Evolutionary conservation across 306 rosid species (phyloP).

Genomic region (Acacia melanoxylon): DNA sequence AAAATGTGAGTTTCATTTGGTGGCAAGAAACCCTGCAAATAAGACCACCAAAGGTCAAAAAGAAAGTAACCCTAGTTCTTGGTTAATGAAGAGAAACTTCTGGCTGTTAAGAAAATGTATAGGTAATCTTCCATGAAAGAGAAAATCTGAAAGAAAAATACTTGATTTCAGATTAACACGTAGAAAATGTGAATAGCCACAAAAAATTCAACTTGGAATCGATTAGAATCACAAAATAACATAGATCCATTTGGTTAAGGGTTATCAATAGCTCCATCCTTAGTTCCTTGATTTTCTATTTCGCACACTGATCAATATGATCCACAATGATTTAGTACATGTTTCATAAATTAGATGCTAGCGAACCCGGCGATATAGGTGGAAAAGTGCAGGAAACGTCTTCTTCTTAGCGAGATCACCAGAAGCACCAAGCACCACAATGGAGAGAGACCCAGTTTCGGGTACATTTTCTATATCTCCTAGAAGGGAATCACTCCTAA

Average conservation of each 20-base stretch:
- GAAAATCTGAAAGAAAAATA: not conserved
- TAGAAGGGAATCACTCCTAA: slow-evolving; percentile 40
- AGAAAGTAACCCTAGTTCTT: not conserved
- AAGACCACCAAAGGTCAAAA: slow-evolving; percentile 27
- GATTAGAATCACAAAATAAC: slow-evolving; percentile 18
- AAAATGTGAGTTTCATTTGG: slow-evolving; percentile 79
- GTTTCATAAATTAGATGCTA: not conserved
- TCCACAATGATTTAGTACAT: not conserved
- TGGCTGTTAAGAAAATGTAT: not conserved
- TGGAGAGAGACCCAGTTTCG: slow-evolving; percentile 76
- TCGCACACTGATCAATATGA: not conserved
- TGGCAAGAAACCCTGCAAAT: slow-evolving; percentile 72
- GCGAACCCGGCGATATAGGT: slow-evolving; percentile 78
- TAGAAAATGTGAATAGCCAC: not conserved
- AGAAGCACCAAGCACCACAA: slow-evolving; percentile 92
- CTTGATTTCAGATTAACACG: not conserved
- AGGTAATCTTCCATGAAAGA: slow-evolving; percentile 11
- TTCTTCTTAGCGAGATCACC: slow-evolving; percentile 99
- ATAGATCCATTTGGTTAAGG: slow-evolving; percentile 20
- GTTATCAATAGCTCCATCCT: not conserved
- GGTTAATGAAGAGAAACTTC: not conserved
- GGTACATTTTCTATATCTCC: slow-evolving; percentile 47
- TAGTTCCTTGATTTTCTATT: slow-evolving; percentile 2
- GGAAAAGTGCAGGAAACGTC: slow-evolving; percentile 93
- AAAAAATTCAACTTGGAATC: not conserved